Conservation (phyloP, 2,329 filamentous ascomycete genomes). For the Penicillium brevicompactum region DNA sequence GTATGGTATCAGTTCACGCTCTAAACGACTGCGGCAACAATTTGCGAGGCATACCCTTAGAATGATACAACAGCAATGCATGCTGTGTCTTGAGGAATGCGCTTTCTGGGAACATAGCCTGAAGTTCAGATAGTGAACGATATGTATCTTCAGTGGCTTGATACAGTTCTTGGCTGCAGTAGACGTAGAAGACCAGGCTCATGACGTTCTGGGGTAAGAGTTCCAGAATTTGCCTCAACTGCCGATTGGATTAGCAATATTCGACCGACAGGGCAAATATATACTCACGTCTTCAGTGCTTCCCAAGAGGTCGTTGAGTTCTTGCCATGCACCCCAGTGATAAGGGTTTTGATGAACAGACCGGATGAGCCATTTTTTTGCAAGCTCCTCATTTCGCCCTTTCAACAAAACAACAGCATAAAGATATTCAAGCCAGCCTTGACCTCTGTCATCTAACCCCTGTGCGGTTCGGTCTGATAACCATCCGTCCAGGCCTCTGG, state of each 20-base stretch:
- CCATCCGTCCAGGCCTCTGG: slow-evolving; percentile 77
- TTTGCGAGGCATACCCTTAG: slow-evolving; percentile 58
- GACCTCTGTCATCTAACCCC: slow-evolving; percentile 63
- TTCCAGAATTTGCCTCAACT: slow-evolving; percentile 72
- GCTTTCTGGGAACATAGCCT: slow-evolving; percentile 81
- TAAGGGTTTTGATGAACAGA: slow-evolving; percentile 89
- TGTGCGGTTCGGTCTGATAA: slow-evolving; percentile 68
- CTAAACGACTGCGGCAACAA: not conserved
- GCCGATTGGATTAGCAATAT: slow-evolving; percentile 21
- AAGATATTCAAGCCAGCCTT: slow-evolving; percentile 84
- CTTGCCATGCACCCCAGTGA: slow-evolving; percentile 97
- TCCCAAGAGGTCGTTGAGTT: slow-evolving; percentile 78
- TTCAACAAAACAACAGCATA: slow-evolving; percentile 90
- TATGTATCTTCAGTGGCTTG: slow-evolving; percentile 77
- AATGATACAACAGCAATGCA: slow-evolving; percentile 85
- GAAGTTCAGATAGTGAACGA: slow-evolving; percentile 73
- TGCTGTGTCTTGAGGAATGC: slow-evolving; percentile 89
- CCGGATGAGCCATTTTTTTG: slow-evolving; percentile 81
- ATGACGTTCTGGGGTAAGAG: slow-evolving; percentile 87
- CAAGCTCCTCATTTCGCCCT: slow-evolving; percentile 84
- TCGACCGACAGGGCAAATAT: slow-evolving; percentile 4
- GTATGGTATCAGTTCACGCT: slow-evolving; percentile 9
- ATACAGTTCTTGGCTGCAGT: slow-evolving; percentile 89
- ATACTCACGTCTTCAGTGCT: slow-evolving; percentile 75
- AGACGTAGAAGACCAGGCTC: slow-evolving; percentile 89